phyloP scores from a whole-genome alignment of 805 yeast genomes.

The Tetrapisispora namnaoensis region DNA sequence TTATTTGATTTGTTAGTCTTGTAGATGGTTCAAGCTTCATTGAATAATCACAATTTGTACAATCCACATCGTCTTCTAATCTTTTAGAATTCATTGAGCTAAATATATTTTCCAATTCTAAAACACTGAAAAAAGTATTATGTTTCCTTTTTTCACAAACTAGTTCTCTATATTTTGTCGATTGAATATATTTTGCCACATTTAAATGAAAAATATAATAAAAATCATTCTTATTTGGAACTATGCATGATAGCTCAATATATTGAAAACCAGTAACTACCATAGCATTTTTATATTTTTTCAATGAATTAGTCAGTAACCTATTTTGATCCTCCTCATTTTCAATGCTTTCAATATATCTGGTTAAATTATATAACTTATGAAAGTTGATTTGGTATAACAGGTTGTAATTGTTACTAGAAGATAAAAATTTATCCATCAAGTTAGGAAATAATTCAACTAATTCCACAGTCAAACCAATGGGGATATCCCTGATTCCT shows the following conservation, averaged over 20 bases:
- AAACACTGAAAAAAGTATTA: constrained; percentile 6
- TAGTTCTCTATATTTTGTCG: constrained; percentile 21
- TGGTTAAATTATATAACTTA: constrained; percentile 14
- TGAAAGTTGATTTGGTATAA: background rate
- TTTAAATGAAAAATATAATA: constrained; percentile 24
- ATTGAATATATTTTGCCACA: constrained; percentile 20
- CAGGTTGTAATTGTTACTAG: background rate
- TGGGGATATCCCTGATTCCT: background rate
- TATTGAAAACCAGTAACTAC: constrained; percentile 25
- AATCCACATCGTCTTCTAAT: background rate
- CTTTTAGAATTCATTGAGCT: constrained; percentile 22
- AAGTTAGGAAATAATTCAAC: constrained; percentile 7
- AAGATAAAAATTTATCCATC: background rate
- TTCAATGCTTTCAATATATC: constrained; percentile 8
- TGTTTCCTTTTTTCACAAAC: constrained; percentile 13
- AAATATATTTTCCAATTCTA: constrained; percentile 23
- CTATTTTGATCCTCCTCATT: constrained; percentile 9
- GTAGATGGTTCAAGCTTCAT: background rate
- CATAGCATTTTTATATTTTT: constrained; percentile 19
- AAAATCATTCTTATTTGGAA: constrained; percentile 9
- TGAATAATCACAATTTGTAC: background rate
- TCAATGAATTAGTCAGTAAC: constrained; percentile 17
- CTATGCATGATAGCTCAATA: constrained; percentile 13
- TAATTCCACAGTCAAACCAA: constrained; percentile 22
- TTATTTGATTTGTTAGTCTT: background rate